Evolutionary conservation across 2,329 filamentous ascomycete genomes (phyloP).

Genomic region (Pestalotiopsis sp.): DNA sequence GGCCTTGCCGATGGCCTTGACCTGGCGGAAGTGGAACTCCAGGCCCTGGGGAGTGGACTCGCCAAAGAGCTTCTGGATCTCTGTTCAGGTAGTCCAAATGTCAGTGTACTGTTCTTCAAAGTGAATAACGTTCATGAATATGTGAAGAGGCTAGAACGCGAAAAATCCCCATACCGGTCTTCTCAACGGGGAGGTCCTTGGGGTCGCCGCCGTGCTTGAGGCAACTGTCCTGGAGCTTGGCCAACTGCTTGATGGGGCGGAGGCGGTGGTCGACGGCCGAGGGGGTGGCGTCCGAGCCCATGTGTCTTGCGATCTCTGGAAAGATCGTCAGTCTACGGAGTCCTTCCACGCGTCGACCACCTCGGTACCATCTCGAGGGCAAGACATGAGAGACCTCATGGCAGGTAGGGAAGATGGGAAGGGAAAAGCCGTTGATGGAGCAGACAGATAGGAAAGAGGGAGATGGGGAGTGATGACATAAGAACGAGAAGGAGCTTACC

Average conservation of each 20-base stretch:
- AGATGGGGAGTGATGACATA: neutral
- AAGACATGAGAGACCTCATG: neutral
- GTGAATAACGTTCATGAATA: neutral
- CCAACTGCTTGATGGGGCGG: conserved; percentile 40
- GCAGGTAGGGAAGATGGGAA: neutral
- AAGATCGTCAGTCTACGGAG: conserved; percentile 1
- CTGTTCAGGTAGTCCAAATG: conserved; percentile 34
- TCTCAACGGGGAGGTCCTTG: conserved; percentile 32
- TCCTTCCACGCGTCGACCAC: neutral
- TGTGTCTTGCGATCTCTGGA: conserved; percentile 17
- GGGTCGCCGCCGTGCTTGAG: conserved; percentile 34
- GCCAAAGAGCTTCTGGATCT: conserved; percentile 62
- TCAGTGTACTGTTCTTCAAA: neutral
- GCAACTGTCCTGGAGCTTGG: conserved; percentile 35
- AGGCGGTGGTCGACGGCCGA: conserved; percentile 40
- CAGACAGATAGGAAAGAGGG: neutral
- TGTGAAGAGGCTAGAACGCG: neutral
- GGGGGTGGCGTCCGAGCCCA: conserved; percentile 35
- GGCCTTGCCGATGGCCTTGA: conserved; percentile 55
- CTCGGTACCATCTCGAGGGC: neutral
- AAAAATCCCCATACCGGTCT: conserved; percentile 3
- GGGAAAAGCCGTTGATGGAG: conserved; percentile 10
- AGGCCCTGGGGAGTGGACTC: conserved; percentile 60
- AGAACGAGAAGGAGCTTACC: conserved; percentile 46
- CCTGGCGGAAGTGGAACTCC: conserved; percentile 61